Conservation (phyloP, 176 grass and related monocot species). For the Dendrocalamus sinicus region DNA sequence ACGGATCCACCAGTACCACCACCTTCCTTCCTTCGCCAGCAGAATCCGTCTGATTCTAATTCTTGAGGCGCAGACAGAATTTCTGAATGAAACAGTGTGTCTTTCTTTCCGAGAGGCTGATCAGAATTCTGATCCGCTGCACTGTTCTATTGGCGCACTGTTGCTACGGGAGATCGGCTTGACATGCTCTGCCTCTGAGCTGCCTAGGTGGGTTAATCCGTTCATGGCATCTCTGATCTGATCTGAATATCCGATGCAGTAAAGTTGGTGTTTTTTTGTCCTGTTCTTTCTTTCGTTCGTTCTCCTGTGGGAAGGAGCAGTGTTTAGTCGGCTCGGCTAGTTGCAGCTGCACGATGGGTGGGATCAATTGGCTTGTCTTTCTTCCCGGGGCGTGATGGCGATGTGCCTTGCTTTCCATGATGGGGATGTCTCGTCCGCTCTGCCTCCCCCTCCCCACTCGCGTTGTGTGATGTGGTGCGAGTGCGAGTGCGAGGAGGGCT, state of each 20-base stretch:
- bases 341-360: background rate
- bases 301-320: background rate
- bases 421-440: slow-evolving; percentile 47
- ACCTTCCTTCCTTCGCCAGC: background rate
- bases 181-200: background rate
- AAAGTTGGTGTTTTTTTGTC: background rate
- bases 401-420: slow-evolving; percentile 39
- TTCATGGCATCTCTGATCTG: slow-evolving; percentile 1
- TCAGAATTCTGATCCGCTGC: background rate
- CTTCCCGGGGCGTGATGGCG: slow-evolving; percentile 26
- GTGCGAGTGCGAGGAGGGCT: background rate
- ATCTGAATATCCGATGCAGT: slow-evolving; percentile 16
- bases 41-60: slow-evolving; percentile 20
- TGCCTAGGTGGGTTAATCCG: slow-evolving; percentile 35
- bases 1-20: slow-evolving; percentile 45
- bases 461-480: background rate
- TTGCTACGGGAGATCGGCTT: slow-evolving; percentile 17
- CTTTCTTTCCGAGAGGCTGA: background rate
- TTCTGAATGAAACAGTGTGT: background rate
- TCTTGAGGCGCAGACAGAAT: background rate
- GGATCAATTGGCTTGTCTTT: slow-evolving; percentile 15
- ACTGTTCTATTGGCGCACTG: slow-evolving; percentile 9
- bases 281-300: background rate
- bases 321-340: background rate
- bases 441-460: background rate